Evolutionary conservation across 495 filamentous ascomycete genomes (phyloP).

Genomic region (Glarea lozoyensis): DNA sequence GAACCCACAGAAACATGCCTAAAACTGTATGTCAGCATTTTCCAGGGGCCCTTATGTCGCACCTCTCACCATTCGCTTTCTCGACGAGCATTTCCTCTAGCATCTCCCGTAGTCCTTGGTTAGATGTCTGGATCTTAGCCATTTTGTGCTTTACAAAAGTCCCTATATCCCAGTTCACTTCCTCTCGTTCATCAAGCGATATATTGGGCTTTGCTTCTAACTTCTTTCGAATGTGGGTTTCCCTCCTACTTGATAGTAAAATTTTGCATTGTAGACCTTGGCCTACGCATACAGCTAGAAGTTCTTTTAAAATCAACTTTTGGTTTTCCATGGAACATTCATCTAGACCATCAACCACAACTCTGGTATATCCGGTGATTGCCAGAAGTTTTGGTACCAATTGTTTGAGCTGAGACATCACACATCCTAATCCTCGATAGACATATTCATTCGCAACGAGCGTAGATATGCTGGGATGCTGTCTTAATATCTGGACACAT

Average conservation of each 20-base stretch:
- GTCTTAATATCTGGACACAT: background rate
- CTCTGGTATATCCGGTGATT: background rate
- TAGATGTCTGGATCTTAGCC: background rate
- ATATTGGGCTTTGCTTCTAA: slow-evolving; percentile 3
- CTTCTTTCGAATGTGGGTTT: slow-evolving; percentile 1
- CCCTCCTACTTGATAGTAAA: slow-evolving; percentile 13
- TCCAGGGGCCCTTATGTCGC: background rate
- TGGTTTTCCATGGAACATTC: slow-evolving; percentile 3
- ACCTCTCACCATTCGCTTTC: slow-evolving; percentile 1
- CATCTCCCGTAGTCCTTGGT: background rate
- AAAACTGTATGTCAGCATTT: background rate
- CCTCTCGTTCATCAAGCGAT: background rate
- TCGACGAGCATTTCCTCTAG: background rate
- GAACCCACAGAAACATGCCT: slow-evolving; percentile 10
- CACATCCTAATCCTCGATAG: slow-evolving; percentile 2
- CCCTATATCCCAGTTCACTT: background rate
- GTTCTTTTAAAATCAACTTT: slow-evolving; percentile 6
- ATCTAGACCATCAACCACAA: slow-evolving; percentile 5
- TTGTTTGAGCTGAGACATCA: background rate
- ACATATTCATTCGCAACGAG: slow-evolving; percentile 4
- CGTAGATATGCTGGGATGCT: background rate
- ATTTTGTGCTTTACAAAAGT: background rate
- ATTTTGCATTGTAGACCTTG: slow-evolving; percentile 5
- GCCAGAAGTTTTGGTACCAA: slow-evolving; percentile 1
- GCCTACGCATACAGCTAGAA: background rate